Evolutionary conservation across 768 basidiomycete species (phyloP).

Genomic region (Pleurotus djamor): DNA sequence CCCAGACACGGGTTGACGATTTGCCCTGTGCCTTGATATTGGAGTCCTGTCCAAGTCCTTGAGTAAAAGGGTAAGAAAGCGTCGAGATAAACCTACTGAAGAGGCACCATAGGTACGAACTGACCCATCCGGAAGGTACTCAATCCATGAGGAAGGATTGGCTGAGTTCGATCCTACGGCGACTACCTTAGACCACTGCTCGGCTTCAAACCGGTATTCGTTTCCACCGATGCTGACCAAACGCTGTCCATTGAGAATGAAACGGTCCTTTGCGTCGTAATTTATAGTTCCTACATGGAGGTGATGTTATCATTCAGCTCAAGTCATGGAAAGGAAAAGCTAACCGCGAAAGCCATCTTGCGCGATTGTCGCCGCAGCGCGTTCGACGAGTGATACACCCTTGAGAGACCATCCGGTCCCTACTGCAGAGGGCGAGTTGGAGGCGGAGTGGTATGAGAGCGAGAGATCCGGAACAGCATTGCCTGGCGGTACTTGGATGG

Average conservation of each 20-base stretch:
- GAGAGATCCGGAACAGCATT: constrained; percentile 8
- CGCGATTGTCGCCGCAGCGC: constrained; percentile 6
- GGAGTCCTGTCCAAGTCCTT: constrained; percentile 7
- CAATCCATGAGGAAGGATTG: constrained; percentile 10
- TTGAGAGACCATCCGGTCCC: constrained; percentile 9
- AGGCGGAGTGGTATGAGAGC: constrained; percentile 11
- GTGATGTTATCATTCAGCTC: background rate
- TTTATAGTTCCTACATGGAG: constrained; percentile 1
- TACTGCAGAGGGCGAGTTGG: constrained; percentile 4
- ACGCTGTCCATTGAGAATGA: constrained; percentile 9
- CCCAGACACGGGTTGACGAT: constrained; percentile 10
- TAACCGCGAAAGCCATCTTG: constrained; percentile 12
- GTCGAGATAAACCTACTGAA: background rate
- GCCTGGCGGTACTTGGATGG: constrained; percentile 7
- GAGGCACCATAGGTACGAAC: constrained; percentile 6
- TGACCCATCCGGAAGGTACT: constrained; percentile 9
- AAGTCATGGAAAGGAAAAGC: background rate
- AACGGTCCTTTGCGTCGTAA: constrained; percentile 10
- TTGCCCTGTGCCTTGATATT: constrained; percentile 9
- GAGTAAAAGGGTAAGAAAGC: no score
- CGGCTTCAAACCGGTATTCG: constrained; percentile 11
- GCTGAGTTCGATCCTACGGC: constrained; percentile 4
- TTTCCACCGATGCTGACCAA: constrained; percentile 6
- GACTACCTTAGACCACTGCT: constrained; percentile 10
- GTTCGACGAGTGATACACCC: constrained; percentile 7